Base-by-base conservation (phyloP, 495 filamentous ascomycete species). In the Bombardia bombarda region DNA sequence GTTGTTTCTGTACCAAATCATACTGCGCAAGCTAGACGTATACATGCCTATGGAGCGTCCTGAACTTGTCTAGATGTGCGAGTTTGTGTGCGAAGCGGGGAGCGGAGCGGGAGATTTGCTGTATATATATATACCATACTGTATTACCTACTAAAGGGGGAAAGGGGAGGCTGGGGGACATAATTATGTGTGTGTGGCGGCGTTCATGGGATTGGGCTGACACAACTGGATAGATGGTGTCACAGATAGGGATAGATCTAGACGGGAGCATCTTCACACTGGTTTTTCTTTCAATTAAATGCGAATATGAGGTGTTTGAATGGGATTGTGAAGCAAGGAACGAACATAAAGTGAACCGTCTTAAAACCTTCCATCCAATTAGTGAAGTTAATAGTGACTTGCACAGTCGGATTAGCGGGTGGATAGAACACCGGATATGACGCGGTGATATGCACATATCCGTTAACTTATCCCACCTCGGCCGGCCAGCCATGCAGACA, bases 1-100 rank as follows among this genome's bases (percentile, higher is more conserved):
- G 92, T 66, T 98, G 53, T 87, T 98, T 42, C 68, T 95, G 63
- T 98, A 98, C 61, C 93, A 97, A 65, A 81, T 78, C 43, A 68
- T 98, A 38, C 61, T 97, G 54, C 82, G 83, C 57, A 77, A 79
- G 67, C 69, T 95, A 51, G 85, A 87, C 40, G 46, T 58, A 39
- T 65, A 60, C 57, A 50, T 66, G 42, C 70, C 68, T 17, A 23
- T 52, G 32, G 63, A 72, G 32, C 54, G 52, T 14, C 45, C 38
- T 18, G 51, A 60, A 32, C 43, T 60, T 20, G 48, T 26, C 23
- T 53, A 49, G 36, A 31, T 28, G n/a, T 24, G 12, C 10, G 13
- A 19, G 24, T 38, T 38, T 19, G 40, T 45, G 24, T 40, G n/a
- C n/a, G n/a, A n/a, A n/a, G n/a, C n/a, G n/a, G n/a, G n/a, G n/a